These are phyloP conservation scores for Paraphoma sp. DNA, from an alignment of 2,329 filamentous ascomycete species.

Conservation along the genomic window DNA sequence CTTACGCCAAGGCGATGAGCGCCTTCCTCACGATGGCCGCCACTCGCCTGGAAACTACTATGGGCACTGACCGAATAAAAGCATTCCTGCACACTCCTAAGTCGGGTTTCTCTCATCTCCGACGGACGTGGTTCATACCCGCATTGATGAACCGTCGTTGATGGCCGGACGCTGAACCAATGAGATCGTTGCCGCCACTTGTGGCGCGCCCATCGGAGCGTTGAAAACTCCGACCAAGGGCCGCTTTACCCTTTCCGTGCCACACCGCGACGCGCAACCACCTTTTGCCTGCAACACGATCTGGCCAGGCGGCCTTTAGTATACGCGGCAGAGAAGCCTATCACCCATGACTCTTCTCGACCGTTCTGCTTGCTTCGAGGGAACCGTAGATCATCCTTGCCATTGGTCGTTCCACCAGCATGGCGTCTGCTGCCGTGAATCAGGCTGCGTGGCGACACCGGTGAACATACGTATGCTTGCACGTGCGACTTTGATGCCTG, in stretches of 20 bases:
- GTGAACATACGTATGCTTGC: constrained; percentile 35
- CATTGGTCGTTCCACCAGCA: constrained; percentile 26
- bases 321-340: constrained; percentile 25
- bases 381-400: background rate
- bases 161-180: background rate
- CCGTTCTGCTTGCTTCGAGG: constrained; percentile 25
- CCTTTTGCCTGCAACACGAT: constrained; percentile 23
- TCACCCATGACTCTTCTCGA: constrained; percentile 28
- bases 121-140: background rate
- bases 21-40: too few species aligned
- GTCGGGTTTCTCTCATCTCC: background rate
- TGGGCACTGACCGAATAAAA: too few species aligned
- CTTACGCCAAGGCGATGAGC: too few species aligned
- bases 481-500: constrained; percentile 40
- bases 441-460: constrained; percentile 33
- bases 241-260: constrained; percentile 14
- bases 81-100: too few species aligned
- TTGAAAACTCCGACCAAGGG: constrained; percentile 18
- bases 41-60: too few species aligned
- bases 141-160: background rate
- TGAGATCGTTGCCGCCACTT: constrained; percentile 14
- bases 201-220: constrained; percentile 32
- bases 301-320: constrained; percentile 17
- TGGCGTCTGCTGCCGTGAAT: constrained; percentile 3
- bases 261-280: constrained; percentile 33